phyloP scores from a whole-genome alignment of 805 yeast species.

The Scheffersomyces stipitis region DNA sequence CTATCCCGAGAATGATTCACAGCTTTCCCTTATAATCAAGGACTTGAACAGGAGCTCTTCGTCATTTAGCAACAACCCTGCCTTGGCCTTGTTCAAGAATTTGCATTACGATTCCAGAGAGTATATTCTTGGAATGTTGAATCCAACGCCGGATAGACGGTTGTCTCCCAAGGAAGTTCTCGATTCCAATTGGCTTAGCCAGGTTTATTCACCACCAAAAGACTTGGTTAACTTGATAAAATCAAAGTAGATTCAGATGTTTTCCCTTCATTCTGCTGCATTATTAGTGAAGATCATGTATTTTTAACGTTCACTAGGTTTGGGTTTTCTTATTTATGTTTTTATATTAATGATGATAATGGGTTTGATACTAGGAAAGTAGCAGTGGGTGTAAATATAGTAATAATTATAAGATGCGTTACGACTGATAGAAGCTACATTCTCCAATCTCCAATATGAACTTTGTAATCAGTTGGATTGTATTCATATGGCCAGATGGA shows the following conservation, averaged over 20 bases:
- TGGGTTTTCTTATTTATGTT: not conserved
- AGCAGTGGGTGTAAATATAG: constrained; percentile 2
- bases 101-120: constrained; percentile 39
- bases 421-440: constrained; percentile 2
- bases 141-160: constrained; percentile 30
- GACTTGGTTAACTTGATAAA: constrained; percentile 23
- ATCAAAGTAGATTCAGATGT: not conserved
- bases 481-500: too few species aligned
- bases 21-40: constrained; percentile 10
- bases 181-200: constrained; percentile 36
- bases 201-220: constrained; percentile 39
- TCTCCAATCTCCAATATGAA: too few species aligned
- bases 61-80: constrained; percentile 26
- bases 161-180: constrained; percentile 24
- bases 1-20: constrained; percentile 22
- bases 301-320: too few species aligned
- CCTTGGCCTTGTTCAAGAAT: constrained; percentile 31
- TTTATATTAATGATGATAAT: constrained; percentile 2
- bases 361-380: constrained; percentile 2
- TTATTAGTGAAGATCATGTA: too few species aligned
- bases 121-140: constrained; percentile 30
- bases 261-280: not conserved
- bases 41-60: constrained; percentile 12
- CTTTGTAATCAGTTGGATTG: too few species aligned
- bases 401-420: constrained; percentile 1